Percentiles rank a stretch among this genome's conserved stretches.
These are phyloP conservation scores for Streptanthus diversifolius DNA, from an alignment of 345 rosid species.

Conservation along the genomic window DNA sequence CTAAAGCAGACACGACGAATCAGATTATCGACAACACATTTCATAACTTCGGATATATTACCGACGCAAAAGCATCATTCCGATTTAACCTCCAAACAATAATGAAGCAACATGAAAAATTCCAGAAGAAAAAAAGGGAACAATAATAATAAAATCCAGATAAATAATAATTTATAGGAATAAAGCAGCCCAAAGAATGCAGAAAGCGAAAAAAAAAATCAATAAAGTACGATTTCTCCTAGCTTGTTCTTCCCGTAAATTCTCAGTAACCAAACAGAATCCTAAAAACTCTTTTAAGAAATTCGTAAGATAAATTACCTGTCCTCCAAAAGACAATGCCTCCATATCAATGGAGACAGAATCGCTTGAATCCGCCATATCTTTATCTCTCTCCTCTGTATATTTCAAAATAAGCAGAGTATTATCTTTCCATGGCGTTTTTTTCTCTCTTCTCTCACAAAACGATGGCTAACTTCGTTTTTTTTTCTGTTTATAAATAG, in stretches of 20 bases:
- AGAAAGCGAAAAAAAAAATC: not conserved
- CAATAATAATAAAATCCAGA: not conserved
- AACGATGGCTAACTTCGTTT: constrained; percentile 28
- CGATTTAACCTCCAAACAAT: constrained; percentile 11
- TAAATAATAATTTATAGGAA: not conserved
- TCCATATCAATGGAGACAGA: constrained; percentile 87
- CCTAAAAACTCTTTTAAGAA: not conserved
- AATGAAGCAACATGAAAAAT: not conserved
- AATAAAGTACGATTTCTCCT: constrained; percentile 6
- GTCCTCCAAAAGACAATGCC: constrained; percentile 56
- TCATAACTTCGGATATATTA: not conserved
- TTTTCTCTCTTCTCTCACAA: constrained; percentile 13
- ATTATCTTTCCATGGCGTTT: constrained; percentile 29
- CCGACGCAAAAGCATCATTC: not conserved
- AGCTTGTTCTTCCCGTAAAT: constrained; percentile 23
- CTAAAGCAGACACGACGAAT: not conserved
- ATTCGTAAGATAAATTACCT: constrained; percentile 43
- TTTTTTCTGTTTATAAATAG: constrained; percentile 35
- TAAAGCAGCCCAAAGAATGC: constrained; percentile 14
- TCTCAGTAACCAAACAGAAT: constrained; percentile 34
- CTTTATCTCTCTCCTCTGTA: constrained; percentile 16
- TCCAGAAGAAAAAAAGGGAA: not conserved
- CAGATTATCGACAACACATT: constrained; percentile 3
- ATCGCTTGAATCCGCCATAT: constrained; percentile 83
- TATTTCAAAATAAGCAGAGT: constrained; percentile 18